A percentile compares a stretch with the other conserved stretches of the same genome.
These are phyloP conservation scores for Fusarium tjaetaba DNA, from an alignment of 2,329 filamentous ascomycete species.

Conservation along the genomic window DNA sequence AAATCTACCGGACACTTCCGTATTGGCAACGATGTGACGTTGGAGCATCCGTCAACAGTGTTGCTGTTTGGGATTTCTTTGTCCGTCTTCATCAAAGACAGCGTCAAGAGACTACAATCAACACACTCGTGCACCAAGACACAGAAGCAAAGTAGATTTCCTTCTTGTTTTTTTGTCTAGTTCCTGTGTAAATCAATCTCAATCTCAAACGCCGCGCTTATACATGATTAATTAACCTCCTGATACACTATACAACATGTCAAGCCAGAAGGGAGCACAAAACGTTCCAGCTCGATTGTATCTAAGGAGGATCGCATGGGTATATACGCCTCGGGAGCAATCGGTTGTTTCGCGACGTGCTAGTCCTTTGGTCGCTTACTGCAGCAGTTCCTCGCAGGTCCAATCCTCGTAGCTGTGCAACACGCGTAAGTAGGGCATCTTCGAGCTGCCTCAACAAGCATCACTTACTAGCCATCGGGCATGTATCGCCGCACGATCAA, in stretches of 20 bases:
- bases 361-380: conserved; percentile 52
- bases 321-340: conserved; percentile 42
- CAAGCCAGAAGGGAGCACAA: conserved; percentile 29
- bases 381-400: conserved; percentile 94
- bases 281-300: conserved; percentile 39
- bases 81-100: conserved; percentile 1
- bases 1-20: neutral
- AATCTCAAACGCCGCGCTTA: conserved; percentile 52
- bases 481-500: conserved; percentile 94
- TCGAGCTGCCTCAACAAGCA: neutral
- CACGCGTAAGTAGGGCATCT: conserved; percentile 15
- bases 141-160: conserved; percentile 35
- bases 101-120: conserved; percentile 11
- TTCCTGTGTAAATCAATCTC: conserved; percentile 44
- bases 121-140: conserved; percentile 19
- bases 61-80: neutral
- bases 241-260: conserved; percentile 29
- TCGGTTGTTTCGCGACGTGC: conserved; percentile 24
- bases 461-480: conserved; percentile 90
- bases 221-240: conserved; percentile 45
- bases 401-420: conserved; percentile 91
- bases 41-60: neutral
- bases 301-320: conserved; percentile 37
- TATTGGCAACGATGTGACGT: conserved; percentile 4
- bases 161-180: conserved; percentile 43